A percentile compares a stretch with the other conserved stretches of the same genome.
These are phyloP conservation scores for Cyberlindnera mycetangii DNA, from an alignment of 805 yeast species.

Conservation along the genomic window DNA sequence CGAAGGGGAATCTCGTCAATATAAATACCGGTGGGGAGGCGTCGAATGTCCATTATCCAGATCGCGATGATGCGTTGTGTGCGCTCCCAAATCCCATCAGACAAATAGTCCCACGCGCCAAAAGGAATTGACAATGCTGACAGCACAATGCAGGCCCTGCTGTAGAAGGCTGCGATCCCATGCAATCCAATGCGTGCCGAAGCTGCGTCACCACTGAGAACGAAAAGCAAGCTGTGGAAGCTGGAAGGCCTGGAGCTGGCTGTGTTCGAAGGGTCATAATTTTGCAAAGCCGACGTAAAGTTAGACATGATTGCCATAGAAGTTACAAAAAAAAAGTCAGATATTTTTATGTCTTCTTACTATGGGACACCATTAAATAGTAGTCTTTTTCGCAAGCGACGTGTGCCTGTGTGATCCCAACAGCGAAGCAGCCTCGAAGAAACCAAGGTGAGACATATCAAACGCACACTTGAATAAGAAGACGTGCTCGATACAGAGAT, in stretches of 20 bases:
- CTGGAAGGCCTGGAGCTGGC: neutral
- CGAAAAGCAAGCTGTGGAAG: neutral
- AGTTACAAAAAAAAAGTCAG: no score
- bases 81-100: conserved; percentile 5
- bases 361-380: no score
- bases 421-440: neutral
- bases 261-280: no score
- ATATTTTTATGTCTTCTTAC: no score
- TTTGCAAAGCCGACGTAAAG: no score
- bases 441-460: neutral
- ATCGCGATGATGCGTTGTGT: conserved; percentile 16
- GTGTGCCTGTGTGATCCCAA: neutral
- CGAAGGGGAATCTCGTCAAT: conserved; percentile 6
- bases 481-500: conserved; percentile 1
- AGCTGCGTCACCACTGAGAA: conserved; percentile 2
- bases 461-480: neutral
- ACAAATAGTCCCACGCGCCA: conserved; percentile 3
- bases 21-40: conserved; percentile 11
- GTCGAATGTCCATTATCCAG: conserved; percentile 16
- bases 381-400: no score
- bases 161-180: conserved; percentile 1
- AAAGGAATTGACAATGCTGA: conserved; percentile 13
- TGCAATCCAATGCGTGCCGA: neutral
- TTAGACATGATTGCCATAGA: no score
- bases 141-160: conserved; percentile 13